Base-by-base conservation (phyloP, 1,284 basidiomycete genomes). In the Microstroma glucosiphilum region DNA sequence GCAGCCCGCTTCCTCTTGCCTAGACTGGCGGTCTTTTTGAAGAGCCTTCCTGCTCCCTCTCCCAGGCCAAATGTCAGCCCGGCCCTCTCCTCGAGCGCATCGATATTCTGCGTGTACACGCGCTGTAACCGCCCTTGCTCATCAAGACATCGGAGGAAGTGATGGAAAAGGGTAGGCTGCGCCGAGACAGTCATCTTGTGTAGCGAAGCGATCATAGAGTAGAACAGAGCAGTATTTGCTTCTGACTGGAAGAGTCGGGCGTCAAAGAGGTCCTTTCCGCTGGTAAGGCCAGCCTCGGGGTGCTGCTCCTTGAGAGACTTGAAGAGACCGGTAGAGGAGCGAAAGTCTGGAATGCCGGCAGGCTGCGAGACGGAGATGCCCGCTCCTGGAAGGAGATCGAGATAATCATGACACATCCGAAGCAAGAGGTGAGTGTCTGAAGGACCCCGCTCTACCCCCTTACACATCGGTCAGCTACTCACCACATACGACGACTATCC, bases 101-200 rank as follows among this genome's bases (percentile, higher is more conserved):
- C 93, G 58, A 96, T 92, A 76, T 96, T 96, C 80, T 96, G 92
- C 0, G 93, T 96, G 79, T 96, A 96, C 2, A 88, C 89, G 59
- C 92, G 86, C 37, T 94, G 80, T 0, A 97, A 82, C 75, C 89
- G 91, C 59, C 89, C 89, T 80, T 91, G 91, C 11, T 83, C 79
- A 69, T 94, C 89, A 0, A 96, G 85, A 6, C 86, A 87, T 73
- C 88, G 88, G 64, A 96, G 86, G 80, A 96, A 93, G 63, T 85
- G 84, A 79, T 96, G 93, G 2, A 93, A 96, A 1, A 86, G 84
- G 6, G 91, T 88, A 1, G 91, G 91, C 56, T 85, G 79, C n/a
- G 91, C 90, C 42, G 80, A 80, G 75, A 91, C 87, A 69, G 94
- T 88, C 58, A 89, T 87, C 55, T 84, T 82, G 74, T 92, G 92